These are phyloP conservation scores for Ascosphaera aggregata DNA, from an alignment of 2,329 filamentous ascomycete genomes.

Conservation along the genomic window DNA sequence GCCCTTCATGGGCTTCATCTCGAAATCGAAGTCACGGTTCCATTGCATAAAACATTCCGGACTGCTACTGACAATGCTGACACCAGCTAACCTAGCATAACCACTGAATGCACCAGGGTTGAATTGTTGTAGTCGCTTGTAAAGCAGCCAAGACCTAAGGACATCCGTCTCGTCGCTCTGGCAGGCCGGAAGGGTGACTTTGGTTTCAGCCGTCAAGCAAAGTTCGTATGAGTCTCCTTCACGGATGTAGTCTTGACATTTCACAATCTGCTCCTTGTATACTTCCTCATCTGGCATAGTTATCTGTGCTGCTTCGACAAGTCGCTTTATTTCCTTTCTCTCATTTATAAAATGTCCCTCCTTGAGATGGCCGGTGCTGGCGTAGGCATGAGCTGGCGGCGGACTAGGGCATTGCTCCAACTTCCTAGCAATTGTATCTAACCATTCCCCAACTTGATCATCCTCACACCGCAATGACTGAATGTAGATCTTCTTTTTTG, in stretches of 20 bases:
- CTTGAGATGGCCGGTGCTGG: too few relatives aligned
- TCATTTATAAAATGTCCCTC: slow-evolving; percentile 10
- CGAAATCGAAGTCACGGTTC: slow-evolving; percentile 23
- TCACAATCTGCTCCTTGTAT: slow-evolving; percentile 44
- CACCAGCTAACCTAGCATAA: slow-evolving; percentile 45
- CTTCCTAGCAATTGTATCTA: slow-evolving; percentile 10
- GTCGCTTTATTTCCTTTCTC: slow-evolving; percentile 9
- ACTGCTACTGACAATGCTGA: slow-evolving; percentile 58
- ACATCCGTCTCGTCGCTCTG: slow-evolving; percentile 7
- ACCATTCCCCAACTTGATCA: slow-evolving; percentile 23
- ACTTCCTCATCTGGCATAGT: slow-evolving; percentile 17
- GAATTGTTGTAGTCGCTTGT: slow-evolving; percentile 40
- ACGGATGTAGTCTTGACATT: slow-evolving; percentile 47
- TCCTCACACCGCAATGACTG: slow-evolving; percentile 36
- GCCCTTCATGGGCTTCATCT: slow-evolving; percentile 86
- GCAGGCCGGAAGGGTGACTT: slow-evolving; percentile 24
- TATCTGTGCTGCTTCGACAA: slow-evolving; percentile 9
- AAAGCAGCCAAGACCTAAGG: slow-evolving; percentile 42
- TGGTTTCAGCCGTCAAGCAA: slow-evolving; percentile 56
- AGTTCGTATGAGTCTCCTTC: slow-evolving; percentile 70
- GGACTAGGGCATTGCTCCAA: too few relatives aligned
- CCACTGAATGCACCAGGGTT: slow-evolving; percentile 76
- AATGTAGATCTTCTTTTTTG: slow-evolving; percentile 34
- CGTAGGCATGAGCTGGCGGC: too few relatives aligned
- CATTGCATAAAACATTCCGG: slow-evolving; percentile 73